Percentiles rank a stretch among this genome's conserved stretches.
Evolutionary conservation across 805 yeast genomes (phyloP).

Genomic region (Helenozyma baotianmanensis): DNA sequence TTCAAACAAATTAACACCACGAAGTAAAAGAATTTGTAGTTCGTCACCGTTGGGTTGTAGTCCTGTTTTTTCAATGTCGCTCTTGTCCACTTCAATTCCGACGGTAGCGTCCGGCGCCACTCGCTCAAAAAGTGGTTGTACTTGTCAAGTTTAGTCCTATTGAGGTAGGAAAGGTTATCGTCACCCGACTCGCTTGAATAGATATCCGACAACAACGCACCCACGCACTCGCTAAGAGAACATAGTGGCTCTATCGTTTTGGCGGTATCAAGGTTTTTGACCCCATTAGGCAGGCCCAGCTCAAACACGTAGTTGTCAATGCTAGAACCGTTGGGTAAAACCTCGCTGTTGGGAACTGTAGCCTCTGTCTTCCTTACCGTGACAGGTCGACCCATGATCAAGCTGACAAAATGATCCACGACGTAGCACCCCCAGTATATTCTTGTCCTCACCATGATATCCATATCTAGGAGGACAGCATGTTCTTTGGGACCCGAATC

Average conservation of each 20-base stretch:
- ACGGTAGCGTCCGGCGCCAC: constrained; percentile 13
- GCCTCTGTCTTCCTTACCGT: constrained; percentile 17
- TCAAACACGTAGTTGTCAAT: constrained; percentile 12
- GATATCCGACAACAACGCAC: constrained; percentile 14
- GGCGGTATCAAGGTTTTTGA: constrained; percentile 13
- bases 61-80: constrained; percentile 5
- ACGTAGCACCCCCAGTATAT: constrained; percentile 18
- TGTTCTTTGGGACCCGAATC: constrained; percentile 3
- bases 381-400: constrained; percentile 18
- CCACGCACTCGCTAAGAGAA: constrained; percentile 14
- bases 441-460: constrained; percentile 13
- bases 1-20: constrained; percentile 15
- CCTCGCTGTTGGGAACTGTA: constrained; percentile 15
- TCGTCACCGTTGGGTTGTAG: constrained; percentile 15
- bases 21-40: constrained; percentile 14
- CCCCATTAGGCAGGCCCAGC: constrained; percentile 2
- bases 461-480: constrained; percentile 6
- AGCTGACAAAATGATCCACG: constrained; percentile 15
- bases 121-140: constrained; percentile 8
- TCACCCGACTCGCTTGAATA: constrained; percentile 11
- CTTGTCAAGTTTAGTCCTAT: constrained; percentile 7
- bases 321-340: constrained; percentile 11
- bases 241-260: constrained; percentile 14
- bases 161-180: constrained; percentile 10
- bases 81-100: constrained; percentile 12